phyloP scores from a whole-genome alignment of 2,329 filamentous ascomycete species.

The Verticillium nonalfalfae region DNA sequence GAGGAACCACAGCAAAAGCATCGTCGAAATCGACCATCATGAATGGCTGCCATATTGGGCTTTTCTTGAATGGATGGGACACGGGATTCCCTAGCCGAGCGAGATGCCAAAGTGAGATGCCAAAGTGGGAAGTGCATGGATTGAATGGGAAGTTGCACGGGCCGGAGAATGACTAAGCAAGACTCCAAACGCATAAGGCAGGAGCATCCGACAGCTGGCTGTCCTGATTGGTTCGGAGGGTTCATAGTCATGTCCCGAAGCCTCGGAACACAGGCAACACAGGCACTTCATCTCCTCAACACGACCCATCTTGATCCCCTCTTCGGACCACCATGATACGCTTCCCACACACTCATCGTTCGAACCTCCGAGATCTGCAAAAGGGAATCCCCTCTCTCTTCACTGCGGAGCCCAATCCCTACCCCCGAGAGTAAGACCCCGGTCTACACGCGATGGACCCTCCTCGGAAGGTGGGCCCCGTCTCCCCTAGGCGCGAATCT shows the following conservation, averaged over 20 bases:
- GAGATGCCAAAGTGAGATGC: too few relatives aligned
- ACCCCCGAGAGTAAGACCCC: background rate
- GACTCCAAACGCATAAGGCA: background rate
- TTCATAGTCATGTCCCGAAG: background rate
- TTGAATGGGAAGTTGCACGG: background rate
- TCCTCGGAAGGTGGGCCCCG: background rate
- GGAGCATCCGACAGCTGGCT: background rate
- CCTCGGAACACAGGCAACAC: background rate
- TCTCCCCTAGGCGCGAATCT: background rate
- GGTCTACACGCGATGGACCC: background rate
- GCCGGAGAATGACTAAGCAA: too few relatives aligned
- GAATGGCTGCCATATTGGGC: too few relatives aligned
- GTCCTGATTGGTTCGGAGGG: background rate
- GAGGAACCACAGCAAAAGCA: too few relatives aligned
- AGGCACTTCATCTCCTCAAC: background rate
- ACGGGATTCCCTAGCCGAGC: too few relatives aligned
- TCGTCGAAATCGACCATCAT: too few relatives aligned
- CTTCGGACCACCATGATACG: background rate
- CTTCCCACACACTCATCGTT: background rate
- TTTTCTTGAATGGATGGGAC: too few relatives aligned
- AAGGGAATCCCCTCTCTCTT: background rate
- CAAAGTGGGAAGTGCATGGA: slow-evolving; percentile 10
- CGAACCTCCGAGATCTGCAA: background rate
- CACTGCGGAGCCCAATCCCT: background rate
- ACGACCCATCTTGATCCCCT: background rate